Conservation (phyloP, 2,329 filamentous ascomycete species). For the Xylaria sp. region DNA sequence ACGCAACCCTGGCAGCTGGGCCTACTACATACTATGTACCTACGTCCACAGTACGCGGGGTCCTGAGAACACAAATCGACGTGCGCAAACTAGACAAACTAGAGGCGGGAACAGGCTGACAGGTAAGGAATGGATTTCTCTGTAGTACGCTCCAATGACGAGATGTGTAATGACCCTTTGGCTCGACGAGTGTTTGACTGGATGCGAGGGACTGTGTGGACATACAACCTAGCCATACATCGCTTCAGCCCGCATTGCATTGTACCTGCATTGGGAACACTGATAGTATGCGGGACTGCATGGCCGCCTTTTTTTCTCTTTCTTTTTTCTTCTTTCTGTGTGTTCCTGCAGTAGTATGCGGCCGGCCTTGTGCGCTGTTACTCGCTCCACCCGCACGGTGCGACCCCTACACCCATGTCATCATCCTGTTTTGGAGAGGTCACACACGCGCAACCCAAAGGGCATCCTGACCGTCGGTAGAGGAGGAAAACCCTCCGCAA, state of each 20-base stretch:
- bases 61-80: no score
- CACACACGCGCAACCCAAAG: not conserved
- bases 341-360: conserved; percentile 31
- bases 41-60: no score
- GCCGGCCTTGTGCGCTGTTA: conserved; percentile 18
- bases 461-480: conserved; percentile 3
- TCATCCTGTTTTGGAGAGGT: conserved; percentile 3
- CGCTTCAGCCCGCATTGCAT: not conserved
- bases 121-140: not conserved
- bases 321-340: conserved; percentile 4
- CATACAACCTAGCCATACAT: not conserved
- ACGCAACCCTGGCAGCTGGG: no score
- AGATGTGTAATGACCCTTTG: not conserved
- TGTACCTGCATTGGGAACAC: not conserved
- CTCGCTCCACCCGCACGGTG: conserved; percentile 17
- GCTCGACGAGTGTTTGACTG: not conserved
- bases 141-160: not conserved
- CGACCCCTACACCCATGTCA: conserved; percentile 1
- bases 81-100: not conserved
- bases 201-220: not conserved
- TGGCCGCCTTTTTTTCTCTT: conserved; percentile 1
- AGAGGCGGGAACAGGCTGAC: not conserved
- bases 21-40: no score
- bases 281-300: not conserved
- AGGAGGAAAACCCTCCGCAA: not conserved